Conservation (phyloP, 495 filamentous ascomycete species). For the Chlorociboria aeruginascens region DNA sequence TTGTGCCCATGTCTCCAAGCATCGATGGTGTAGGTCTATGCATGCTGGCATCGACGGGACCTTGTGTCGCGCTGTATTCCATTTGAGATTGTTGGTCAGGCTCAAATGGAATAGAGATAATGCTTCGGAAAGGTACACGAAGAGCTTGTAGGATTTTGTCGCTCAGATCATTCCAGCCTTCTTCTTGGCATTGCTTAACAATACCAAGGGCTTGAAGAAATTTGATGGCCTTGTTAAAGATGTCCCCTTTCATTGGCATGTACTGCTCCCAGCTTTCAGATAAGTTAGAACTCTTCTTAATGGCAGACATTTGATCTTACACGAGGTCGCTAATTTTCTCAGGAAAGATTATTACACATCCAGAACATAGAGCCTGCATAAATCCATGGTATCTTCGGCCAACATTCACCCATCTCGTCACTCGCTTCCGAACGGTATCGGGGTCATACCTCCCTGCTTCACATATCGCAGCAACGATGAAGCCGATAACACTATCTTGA, state of each 20-base stretch:
- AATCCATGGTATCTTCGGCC: constrained; percentile 6
- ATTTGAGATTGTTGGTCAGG: too few relatives aligned
- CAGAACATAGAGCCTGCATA: constrained; percentile 9
- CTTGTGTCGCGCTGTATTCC: background rate
- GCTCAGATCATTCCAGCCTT: background rate
- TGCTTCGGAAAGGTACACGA: too few relatives aligned
- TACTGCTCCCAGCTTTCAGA: constrained; percentile 8
- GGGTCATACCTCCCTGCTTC: constrained; percentile 3
- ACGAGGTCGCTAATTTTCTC: constrained; percentile 6
- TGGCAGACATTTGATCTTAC: constrained; percentile 1
- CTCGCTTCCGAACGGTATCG: constrained; percentile 3
- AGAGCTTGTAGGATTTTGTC: too few relatives aligned
- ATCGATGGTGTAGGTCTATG: too few relatives aligned
- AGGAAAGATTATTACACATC: constrained; percentile 9
- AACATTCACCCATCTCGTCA: constrained; percentile 3
- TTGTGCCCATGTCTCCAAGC: too few relatives aligned
- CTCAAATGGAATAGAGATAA: too few relatives aligned
- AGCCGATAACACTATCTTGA: constrained; percentile 5
- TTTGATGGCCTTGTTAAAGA: background rate
- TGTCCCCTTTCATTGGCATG: constrained; percentile 4
- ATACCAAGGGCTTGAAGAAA: constrained; percentile 8
- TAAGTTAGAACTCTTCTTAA: constrained; percentile 4
- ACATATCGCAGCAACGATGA: constrained; percentile 1
- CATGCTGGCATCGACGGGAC: too few relatives aligned
- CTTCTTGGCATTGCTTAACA: constrained; percentile 3